These are phyloP conservation scores for Themeda triandra DNA, from an alignment of 176 grass and related monocot species.

Conservation along the genomic window DNA sequence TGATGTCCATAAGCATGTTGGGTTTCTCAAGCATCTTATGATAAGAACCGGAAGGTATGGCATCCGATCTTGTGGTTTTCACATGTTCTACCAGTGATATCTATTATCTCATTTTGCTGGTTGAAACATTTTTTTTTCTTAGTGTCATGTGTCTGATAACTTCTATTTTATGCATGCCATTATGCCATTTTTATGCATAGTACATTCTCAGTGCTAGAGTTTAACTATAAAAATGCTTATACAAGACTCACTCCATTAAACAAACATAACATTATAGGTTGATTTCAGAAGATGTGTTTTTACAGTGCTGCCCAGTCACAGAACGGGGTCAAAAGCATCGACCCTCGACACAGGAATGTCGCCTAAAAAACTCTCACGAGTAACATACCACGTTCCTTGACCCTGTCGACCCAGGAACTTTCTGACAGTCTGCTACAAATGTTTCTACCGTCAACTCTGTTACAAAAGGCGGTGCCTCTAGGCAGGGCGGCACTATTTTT, in stretches of 20 bases:
- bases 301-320: background rate
- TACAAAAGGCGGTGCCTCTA: background rate
- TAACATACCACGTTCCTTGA: too few species aligned
- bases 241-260: conserved; percentile 1
- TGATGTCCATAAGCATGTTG: conserved; percentile 64
- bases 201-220: background rate
- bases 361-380: too few species aligned
- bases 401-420: too few species aligned
- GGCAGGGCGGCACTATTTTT: background rate
- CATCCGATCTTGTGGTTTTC: background rate
- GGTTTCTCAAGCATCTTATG: conserved; percentile 95
- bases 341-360: too few species aligned
- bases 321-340: too few species aligned
- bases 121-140: background rate
- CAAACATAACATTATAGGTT: conserved; percentile 5
- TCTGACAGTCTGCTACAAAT: background rate
- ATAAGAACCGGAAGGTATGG: conserved; percentile 86
- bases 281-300: background rate
- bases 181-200: background rate
- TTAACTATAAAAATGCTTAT: background rate
- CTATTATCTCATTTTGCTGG: background rate
- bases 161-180: background rate
- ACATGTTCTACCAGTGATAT: background rate
- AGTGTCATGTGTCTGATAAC: background rate
- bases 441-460: background rate